Conservation (phyloP, 768 basidiomycete genomes). For the Termitomyces sp. region DNA sequence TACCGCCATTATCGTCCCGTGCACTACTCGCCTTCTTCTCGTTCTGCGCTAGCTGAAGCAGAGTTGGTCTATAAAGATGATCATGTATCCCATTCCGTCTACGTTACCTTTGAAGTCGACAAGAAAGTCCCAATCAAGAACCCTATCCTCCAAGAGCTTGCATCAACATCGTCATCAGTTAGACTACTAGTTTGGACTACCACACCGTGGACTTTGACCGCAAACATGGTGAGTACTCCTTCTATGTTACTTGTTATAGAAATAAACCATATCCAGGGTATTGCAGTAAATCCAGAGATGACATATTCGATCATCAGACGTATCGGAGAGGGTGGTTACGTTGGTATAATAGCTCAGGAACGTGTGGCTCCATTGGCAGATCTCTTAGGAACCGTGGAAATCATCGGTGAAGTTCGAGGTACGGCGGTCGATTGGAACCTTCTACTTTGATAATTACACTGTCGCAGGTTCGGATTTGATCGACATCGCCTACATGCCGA, state of each 20-base stretch:
- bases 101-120: conserved; percentile 75
- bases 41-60: conserved; percentile 92
- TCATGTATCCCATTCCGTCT: conserved; percentile 86
- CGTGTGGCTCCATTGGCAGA: conserved; percentile 40
- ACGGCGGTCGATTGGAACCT: background rate
- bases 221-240: conserved; percentile 74
- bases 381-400: conserved; percentile 36
- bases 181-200: conserved; percentile 92
- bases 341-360: conserved; percentile 52
- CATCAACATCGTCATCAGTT: conserved; percentile 32
- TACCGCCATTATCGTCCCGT: conserved; percentile 87
- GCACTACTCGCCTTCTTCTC: conserved; percentile 93
- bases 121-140: conserved; percentile 19
- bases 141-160: conserved; percentile 29
- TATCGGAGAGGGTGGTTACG: conserved; percentile 11
- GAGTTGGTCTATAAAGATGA: conserved; percentile 89
- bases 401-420: conserved; percentile 40
- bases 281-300: conserved; percentile 78
- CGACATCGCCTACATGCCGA: conserved; percentile 55
- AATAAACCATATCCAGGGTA: conserved; percentile 55
- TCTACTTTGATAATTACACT: conserved; percentile 15
- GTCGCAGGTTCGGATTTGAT: conserved; percentile 52
- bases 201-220: conserved; percentile 95
- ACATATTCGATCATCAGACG: conserved; percentile 55
- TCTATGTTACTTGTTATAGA: background rate